A percentile compares a stretch with the other conserved stretches of the same genome.
Conservation (phyloP, 768 basidiomycete genomes). For the Calocera viscosa region DNA sequence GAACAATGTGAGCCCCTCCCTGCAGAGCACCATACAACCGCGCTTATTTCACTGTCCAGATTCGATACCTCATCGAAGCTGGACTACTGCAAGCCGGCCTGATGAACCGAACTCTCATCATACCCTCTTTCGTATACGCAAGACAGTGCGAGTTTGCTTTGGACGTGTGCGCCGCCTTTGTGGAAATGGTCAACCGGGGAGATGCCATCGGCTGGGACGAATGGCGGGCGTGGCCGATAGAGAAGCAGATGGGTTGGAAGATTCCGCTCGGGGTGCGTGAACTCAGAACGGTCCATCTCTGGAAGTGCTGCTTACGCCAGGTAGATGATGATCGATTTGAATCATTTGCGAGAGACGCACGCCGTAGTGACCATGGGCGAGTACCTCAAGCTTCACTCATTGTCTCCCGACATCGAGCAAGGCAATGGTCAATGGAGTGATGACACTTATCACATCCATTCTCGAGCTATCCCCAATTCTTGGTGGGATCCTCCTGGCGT, state of each 20-base stretch:
- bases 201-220: conserved; percentile 32
- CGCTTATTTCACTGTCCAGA: conserved; percentile 19
- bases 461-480: conserved; percentile 29
- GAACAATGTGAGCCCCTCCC: conserved; percentile 13
- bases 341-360: conserved; percentile 30
- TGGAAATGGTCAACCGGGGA: conserved; percentile 35
- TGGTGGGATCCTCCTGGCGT: conserved; percentile 32
- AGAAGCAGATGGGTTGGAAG: conserved; percentile 23
- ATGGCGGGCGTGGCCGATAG: conserved; percentile 31
- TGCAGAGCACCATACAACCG: neutral
- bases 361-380: conserved; percentile 34
- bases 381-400: conserved; percentile 33
- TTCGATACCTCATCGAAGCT: conserved; percentile 40
- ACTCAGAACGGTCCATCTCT: neutral
- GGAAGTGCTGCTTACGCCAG: conserved; percentile 28
- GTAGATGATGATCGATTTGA: conserved; percentile 33
- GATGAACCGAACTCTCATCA: conserved; percentile 34
- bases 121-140: conserved; percentile 38
- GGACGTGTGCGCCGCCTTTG: conserved; percentile 32
- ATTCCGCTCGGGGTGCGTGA: conserved; percentile 19
- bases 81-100: conserved; percentile 34
- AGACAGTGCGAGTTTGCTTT: conserved; percentile 31
- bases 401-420: conserved; percentile 28
- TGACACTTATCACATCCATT: conserved; percentile 24
- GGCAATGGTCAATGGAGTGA: conserved; percentile 33